Evolutionary conservation across 2,329 filamentous ascomycete genomes (phyloP).

Genomic region (Leptosphaerulina australis): DNA sequence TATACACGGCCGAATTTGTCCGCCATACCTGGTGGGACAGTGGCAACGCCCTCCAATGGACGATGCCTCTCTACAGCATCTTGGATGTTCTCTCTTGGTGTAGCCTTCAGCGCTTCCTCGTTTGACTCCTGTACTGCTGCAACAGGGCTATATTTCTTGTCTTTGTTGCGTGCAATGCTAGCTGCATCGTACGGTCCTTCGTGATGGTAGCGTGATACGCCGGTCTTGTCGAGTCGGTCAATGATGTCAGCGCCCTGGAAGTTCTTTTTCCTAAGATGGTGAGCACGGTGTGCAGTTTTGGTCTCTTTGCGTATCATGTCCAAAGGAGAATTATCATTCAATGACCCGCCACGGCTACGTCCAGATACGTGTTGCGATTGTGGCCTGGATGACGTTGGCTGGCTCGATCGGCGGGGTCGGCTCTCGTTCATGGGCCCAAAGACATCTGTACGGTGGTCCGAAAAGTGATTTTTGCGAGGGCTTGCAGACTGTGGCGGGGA

Average conservation of each 20-base stretch:
- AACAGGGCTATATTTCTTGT: slow-evolving; percentile 69
- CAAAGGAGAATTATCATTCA: slow-evolving; percentile 69
- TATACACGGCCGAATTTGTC: slow-evolving; percentile 74
- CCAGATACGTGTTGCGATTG: slow-evolving; percentile 31
- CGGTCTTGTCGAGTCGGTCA: slow-evolving; percentile 74
- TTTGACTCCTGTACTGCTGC: slow-evolving; percentile 77
- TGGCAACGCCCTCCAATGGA: slow-evolving; percentile 80
- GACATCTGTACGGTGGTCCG: slow-evolving; percentile 39
- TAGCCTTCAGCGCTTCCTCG: slow-evolving; percentile 77
- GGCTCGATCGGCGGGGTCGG: slow-evolving; percentile 45
- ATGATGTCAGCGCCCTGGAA: slow-evolving; percentile 76
- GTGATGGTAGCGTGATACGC: slow-evolving; percentile 78
- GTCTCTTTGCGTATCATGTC: slow-evolving; percentile 68
- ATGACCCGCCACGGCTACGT: slow-evolving; percentile 56
- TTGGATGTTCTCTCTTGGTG: slow-evolving; percentile 75
- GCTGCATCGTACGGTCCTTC: slow-evolving; percentile 90
- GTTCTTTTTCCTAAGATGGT: slow-evolving; percentile 69
- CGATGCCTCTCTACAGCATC: slow-evolving; percentile 76
- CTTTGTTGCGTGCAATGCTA: slow-evolving; percentile 72
- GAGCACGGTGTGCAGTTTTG: slow-evolving; percentile 68
- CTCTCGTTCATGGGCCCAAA: slow-evolving; percentile 39
- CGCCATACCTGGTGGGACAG: slow-evolving; percentile 72
- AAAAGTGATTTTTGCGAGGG: slow-evolving; percentile 53
- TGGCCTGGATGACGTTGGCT: slow-evolving; percentile 35
- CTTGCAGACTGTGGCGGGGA: slow-evolving; percentile 63